Percentiles rank a stretch among this genome's conserved stretches.
Conservation (phyloP, 331 rosid genomes). For the Phaseolus coccineus region DNA sequence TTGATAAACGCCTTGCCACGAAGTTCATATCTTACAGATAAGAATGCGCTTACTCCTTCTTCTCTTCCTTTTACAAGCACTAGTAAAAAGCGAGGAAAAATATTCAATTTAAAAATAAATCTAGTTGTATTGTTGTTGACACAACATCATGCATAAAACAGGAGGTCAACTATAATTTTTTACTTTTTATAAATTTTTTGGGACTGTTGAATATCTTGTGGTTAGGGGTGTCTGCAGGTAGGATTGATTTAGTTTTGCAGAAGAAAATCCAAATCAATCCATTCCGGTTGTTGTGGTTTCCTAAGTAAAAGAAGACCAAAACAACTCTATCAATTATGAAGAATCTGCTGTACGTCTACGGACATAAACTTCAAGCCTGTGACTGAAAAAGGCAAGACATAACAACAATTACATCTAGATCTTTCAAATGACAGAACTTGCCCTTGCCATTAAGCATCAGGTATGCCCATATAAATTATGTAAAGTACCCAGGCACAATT, state of each 20-base stretch:
- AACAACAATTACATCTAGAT: background rate
- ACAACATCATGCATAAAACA: background rate
- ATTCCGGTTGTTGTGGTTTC: background rate
- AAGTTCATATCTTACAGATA: conserved; percentile 60
- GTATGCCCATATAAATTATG: background rate
- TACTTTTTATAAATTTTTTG: background rate
- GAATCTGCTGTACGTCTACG: background rate
- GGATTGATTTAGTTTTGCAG: too few relatives aligned
- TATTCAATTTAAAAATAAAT: background rate
- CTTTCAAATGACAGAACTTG: background rate
- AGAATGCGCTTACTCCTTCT: background rate
- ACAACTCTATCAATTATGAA: background rate
- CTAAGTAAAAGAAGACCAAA: background rate
- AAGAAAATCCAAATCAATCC: background rate
- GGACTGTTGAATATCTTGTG: background rate
- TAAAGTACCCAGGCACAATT: background rate
- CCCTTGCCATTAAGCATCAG: too few relatives aligned
- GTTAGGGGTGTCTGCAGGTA: too few relatives aligned
- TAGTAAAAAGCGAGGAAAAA: background rate
- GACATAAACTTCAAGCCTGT: background rate
- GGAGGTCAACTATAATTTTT: background rate
- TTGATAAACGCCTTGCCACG: conserved; percentile 49
- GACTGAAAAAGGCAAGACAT: background rate
- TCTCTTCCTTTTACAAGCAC: conserved; percentile 18
- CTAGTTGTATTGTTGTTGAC: background rate